Conservation (phyloP, 805 yeast species). For the Barnettozyma populi region DNA sequence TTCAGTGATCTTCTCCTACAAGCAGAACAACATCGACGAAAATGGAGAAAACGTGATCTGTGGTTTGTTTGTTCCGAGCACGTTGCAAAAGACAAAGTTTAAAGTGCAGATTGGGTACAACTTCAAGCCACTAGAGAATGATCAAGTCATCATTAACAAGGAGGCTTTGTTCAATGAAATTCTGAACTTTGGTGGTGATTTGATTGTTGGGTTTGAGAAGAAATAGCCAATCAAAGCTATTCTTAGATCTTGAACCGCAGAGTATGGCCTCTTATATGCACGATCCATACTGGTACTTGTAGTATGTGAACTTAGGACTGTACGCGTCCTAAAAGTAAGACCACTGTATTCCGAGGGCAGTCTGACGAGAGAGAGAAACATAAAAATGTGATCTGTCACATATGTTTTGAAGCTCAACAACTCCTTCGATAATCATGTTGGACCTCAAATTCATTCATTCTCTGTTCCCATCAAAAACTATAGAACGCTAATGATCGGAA, state of each 20-base stretch:
- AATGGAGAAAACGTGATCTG: conserved; percentile 61
- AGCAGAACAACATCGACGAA: conserved; percentile 45
- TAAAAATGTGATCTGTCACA: neutral
- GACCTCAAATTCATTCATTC: neutral
- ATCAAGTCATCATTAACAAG: conserved; percentile 56
- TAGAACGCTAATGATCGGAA: neutral
- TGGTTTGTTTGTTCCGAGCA: conserved; percentile 75
- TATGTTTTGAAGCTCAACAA: neutral
- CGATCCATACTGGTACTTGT: too few relatives aligned
- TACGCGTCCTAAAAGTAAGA: too few relatives aligned
- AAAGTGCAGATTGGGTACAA: conserved; percentile 76
- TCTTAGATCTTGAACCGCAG: neutral
- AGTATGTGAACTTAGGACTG: too few relatives aligned
- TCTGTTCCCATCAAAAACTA: neutral
- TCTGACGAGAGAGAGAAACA: neutral
- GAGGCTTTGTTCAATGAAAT: conserved; percentile 74
- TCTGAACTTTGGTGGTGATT: conserved; percentile 59
- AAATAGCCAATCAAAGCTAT: conserved; percentile 4
- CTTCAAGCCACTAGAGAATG: conserved; percentile 53
- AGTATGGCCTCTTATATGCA: neutral
- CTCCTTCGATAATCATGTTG: neutral
- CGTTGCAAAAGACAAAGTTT: conserved; percentile 57
- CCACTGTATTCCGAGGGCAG: neutral
- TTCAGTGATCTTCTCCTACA: conserved; percentile 63
- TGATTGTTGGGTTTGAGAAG: conserved; percentile 37